Evolutionary conservation across 2,329 filamentous ascomycete species (phyloP), one percentile per base, ranked within the genome.

Genomic region (Sclerotiophoma versabilis): DNA sequence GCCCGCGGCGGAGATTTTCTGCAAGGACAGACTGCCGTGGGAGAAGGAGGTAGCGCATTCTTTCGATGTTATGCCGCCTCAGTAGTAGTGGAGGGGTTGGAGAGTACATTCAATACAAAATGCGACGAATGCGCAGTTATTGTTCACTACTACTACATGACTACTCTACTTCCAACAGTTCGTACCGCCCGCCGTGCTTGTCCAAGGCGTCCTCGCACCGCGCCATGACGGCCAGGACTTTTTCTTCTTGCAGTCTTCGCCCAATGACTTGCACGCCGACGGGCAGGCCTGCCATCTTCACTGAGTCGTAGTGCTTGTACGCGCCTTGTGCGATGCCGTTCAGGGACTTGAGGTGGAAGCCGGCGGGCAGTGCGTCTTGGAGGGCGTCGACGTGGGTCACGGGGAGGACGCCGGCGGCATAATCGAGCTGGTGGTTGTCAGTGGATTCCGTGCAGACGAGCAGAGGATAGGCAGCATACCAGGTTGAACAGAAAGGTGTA

Each of bases 401-500:
- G 0, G 93, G 93, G 19, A 98, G 69, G 29, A 96, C 86, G 30
- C 93, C 93, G 11, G 85, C 84, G 1, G 90, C 85, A 75, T 97
- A 97, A 71, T 97, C 93, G 42, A 97, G 84, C 85, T 91, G 58
- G 58, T 30, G 5, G 5, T 4, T 14, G 15, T 49, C 27, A 49
- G 47, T 9, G 4, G 7, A 2, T 4, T 57, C 17, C 2, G 25
- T 12, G 11, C 23, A 14, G 7, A 9, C 6, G 1, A 11, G 7
- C 6, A 20, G 11, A 12, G 38, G 3, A n/a, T 34, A 10, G 5
- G 10, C 14, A 6, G 78, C 85, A 75, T 77, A 90, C 88, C 68
- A 97, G 62, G 66, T 97, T 97, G 79, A 95, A 98, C 50, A 96
- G 76, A 72, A 97, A 96, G 0, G 93, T 97, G 70, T 98, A 97